Conservation (phyloP, 441 rosid species). For the Cnidoscolus chayamansa region DNA sequence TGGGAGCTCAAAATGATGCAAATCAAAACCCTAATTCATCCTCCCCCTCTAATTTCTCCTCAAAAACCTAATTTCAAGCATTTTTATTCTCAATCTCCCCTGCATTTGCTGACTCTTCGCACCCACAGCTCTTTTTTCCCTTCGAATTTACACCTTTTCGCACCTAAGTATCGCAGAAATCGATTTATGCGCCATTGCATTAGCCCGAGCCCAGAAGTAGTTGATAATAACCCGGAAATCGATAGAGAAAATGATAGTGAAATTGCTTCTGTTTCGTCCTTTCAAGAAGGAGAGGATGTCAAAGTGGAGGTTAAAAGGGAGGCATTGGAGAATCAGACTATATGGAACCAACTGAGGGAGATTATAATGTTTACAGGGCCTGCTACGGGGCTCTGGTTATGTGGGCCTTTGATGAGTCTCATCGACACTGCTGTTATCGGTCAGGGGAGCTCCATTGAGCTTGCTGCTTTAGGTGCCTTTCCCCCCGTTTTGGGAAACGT, state of each 20-base stretch:
- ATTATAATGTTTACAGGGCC: slow-evolving; percentile 84
- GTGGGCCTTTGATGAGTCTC: slow-evolving; percentile 96
- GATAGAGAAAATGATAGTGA: not conserved
- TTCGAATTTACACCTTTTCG: slow-evolving; percentile 3
- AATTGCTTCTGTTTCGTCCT: not conserved
- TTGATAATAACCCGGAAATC: not conserved
- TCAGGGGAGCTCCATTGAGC: slow-evolving; percentile 79
- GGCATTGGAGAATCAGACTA: slow-evolving; percentile 27
- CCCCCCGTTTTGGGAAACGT: not conserved
- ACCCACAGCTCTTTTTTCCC: not conserved
- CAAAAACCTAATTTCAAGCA: slow-evolving; percentile 9
- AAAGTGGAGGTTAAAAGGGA: not conserved
- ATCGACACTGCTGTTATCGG: slow-evolving; percentile 90
- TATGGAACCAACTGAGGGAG: slow-evolving; percentile 76
- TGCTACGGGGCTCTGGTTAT: slow-evolving; percentile 85
- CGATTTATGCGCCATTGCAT: slow-evolving; percentile 9
- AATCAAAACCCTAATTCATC: slow-evolving; percentile 14
- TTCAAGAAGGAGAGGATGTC: slow-evolving; percentile 2
- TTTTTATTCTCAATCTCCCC: not conserved
- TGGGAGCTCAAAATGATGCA: slow-evolving; percentile 10
- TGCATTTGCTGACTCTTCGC: not conserved
- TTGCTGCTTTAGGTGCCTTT: slow-evolving; percentile 47
- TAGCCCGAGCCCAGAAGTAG: slow-evolving; percentile 6
- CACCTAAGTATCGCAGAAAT: slow-evolving; percentile 6
- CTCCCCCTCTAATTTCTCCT: slow-evolving; percentile 1